These are phyloP conservation scores for Bromus sterilis DNA, from an alignment of 176 grass and related monocot genomes.

Conservation along the genomic window DNA sequence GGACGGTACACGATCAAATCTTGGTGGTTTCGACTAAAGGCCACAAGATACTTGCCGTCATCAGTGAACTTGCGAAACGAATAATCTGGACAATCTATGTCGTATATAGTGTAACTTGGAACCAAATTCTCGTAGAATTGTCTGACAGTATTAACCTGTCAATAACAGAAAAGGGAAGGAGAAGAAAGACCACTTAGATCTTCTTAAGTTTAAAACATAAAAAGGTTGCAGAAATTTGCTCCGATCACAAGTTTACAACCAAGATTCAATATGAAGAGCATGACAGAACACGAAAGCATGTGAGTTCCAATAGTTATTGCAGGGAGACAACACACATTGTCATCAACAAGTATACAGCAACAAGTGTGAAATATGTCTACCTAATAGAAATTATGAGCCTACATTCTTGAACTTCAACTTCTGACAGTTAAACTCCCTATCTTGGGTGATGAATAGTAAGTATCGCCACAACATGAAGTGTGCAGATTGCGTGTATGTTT, in stretches of 20 bases:
- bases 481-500: neutral
- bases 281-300: neutral
- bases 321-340: neutral
- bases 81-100: conserved; percentile 82
- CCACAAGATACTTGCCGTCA: conserved; percentile 80
- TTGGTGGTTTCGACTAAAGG: conserved; percentile 81
- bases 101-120: conserved; percentile 68
- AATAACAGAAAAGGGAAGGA: neutral
- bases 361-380: neutral
- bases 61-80: conserved; percentile 89
- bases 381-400: neutral
- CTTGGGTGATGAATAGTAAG: neutral
- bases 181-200: neutral
- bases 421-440: neutral
- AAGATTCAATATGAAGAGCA: neutral
- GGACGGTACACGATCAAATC: conserved; percentile 88
- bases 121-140: conserved; percentile 95
- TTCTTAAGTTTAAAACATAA: neutral
- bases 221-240: neutral
- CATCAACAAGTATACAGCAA: neutral
- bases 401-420: neutral
- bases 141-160: conserved; percentile 73
- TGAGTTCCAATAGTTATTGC: neutral
- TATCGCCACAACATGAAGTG: neutral
- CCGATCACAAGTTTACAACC: neutral